Evolutionary conservation across 805 yeast species (phyloP), one percentile per base, ranked within the genome.

Genomic region (Alloascoidea africana): DNA sequence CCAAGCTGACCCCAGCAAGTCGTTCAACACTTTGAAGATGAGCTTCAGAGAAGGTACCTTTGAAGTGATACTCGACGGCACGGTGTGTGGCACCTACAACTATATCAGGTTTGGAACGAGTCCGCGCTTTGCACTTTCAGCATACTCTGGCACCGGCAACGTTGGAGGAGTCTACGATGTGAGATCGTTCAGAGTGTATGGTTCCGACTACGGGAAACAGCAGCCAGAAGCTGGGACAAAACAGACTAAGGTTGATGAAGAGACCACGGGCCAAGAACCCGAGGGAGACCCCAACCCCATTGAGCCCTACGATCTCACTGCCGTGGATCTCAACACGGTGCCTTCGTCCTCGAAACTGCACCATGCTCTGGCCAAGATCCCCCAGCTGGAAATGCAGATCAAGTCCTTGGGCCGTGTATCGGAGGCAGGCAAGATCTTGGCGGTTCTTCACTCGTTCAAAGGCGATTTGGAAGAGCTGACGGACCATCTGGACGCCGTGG

Each of bases 261-360:
- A n/a, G n/a, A n/a, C n/a, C n/a, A n/a, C n/a, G n/a, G n/a, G n/a
- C n/a, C n/a, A n/a, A n/a, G n/a, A n/a, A n/a, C 13, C n/a, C n/a
- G 13, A 8, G n/a, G n/a, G n/a, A 8, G 30, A 23, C n/a, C 13
- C 30, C 30, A 23, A 23, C 8, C 30, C 30, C 8, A 23, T 23
- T 23, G 30, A 23, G 30, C 30, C n/a, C n/a, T 23, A 23, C n/a
- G 30, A 23, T 23, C 30, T 23, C n/a, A 23, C 30, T 23, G 8
- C 30, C 13, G 30, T 23, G 8, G 30, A 23, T n/a, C 30, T 23
- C n/a, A n/a, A 23, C n/a, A n/a, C n/a, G 8, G 8, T 8, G 8
- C 30, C 30, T 8, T n/a, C 30, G n/a, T n/a, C 30, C n/a, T 8
- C 30, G 8, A 23, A 23, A 23, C 30, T 23, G 8, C 30, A 23